Conservation (phyloP, 805 yeast species). For the Peterozyma xylosa region DNA sequence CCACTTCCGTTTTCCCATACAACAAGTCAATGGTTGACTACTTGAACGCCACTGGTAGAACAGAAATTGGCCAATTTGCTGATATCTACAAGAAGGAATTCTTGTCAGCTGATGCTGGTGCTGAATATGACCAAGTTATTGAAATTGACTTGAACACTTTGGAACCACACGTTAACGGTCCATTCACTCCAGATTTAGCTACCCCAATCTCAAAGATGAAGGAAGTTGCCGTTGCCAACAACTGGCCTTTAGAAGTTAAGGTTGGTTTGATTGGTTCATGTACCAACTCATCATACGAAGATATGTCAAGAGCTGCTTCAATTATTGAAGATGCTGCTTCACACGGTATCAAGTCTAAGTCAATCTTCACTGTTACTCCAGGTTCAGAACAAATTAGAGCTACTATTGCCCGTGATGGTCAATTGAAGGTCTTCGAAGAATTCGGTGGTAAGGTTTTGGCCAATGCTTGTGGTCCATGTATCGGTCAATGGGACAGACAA, state of each 20-base stretch:
- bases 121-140: conserved; percentile 85
- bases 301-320: conserved; percentile 94
- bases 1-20: conserved; percentile 96
- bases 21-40: conserved; percentile 44
- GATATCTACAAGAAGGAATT: conserved; percentile 36
- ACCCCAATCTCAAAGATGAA: conserved; percentile 85
- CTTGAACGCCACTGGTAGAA: conserved; percentile 78
- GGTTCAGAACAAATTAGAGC: conserved; percentile 98
- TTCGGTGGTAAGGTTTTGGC: conserved; percentile 92
- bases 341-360: conserved; percentile 83
- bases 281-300: conserved; percentile 97
- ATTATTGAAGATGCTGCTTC: conserved; percentile 79
- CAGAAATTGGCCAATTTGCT: conserved; percentile 76
- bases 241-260: conserved; percentile 81
- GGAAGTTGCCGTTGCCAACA: conserved; percentile 57
- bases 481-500: conserved; percentile 98
- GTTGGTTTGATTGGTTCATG: conserved; percentile 98
- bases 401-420: conserved; percentile 92
- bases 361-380: conserved; percentile 92
- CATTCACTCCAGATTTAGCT: conserved; percentile 96
- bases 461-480: conserved; percentile 99
- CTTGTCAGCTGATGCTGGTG: conserved; percentile 79
- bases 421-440: conserved; percentile 68
- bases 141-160: conserved; percentile 81
- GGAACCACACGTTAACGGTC: conserved; percentile 96